These are phyloP conservation scores for Hypoxylon sp. DNA, from an alignment of 2,329 filamentous ascomycete species.

Conservation along the genomic window DNA sequence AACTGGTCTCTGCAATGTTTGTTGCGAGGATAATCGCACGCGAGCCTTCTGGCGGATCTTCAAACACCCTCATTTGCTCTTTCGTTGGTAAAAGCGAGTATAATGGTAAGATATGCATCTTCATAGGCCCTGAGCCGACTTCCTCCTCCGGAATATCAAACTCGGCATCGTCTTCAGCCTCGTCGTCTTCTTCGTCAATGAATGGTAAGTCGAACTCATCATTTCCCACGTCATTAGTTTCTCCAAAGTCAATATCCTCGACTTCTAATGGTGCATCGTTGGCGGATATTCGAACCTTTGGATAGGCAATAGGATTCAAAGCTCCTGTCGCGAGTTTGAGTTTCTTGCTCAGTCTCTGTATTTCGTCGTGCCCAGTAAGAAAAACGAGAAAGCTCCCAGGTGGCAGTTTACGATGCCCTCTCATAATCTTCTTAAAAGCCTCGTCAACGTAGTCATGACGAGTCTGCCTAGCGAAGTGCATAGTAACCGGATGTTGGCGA, in stretches of 20 bases:
- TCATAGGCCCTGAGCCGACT: conserved; percentile 73
- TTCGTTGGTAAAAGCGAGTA: conserved; percentile 93
- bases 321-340: conserved; percentile 78
- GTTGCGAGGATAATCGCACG: conserved; percentile 92
- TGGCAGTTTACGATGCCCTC: conserved; percentile 90
- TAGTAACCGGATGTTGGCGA: conserved; percentile 89
- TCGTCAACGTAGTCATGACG: conserved; percentile 92
- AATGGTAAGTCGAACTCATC: conserved; percentile 68
- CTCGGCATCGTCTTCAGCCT: conserved; percentile 76
- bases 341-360: conserved; percentile 83
- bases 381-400: conserved; percentile 94
- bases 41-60: conserved; percentile 84
- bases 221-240: conserved; percentile 77
- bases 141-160: conserved; percentile 79
- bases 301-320: conserved; percentile 69
- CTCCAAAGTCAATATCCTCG: conserved; percentile 89
- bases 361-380: conserved; percentile 93
- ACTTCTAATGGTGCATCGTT: conserved; percentile 84
- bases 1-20: conserved; percentile 96
- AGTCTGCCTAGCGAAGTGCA: conserved; percentile 89
- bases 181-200: conserved; percentile 69
- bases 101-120: conserved; percentile 90
- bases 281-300: conserved; percentile 81
- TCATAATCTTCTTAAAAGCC: conserved; percentile 86
- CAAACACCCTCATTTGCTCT: conserved; percentile 92